Percentiles rank a stretch among this genome's conserved stretches.
Conservation (phyloP, 345 rosid species). For the Citrus medica region DNA sequence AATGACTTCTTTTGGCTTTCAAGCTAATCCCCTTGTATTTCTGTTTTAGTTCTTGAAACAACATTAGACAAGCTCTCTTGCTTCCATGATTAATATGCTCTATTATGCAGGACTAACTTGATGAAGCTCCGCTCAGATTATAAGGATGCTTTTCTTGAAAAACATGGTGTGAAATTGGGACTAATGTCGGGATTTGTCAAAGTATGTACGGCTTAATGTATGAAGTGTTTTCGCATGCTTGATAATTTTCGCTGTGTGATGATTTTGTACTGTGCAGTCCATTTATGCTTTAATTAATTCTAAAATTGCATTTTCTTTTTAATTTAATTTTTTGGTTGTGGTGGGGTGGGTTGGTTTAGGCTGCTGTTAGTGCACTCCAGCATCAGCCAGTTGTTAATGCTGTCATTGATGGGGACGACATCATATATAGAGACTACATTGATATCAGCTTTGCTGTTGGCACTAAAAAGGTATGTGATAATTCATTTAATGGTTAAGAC, state of each 20-base stretch:
- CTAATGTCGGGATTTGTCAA: conserved; percentile 97
- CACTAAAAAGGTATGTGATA: conserved; percentile 67
- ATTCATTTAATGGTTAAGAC: neutral
- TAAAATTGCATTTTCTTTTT: neutral
- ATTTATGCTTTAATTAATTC: neutral
- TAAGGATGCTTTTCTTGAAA: conserved; percentile 92
- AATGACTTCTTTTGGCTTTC: neutral
- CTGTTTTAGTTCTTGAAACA: neutral
- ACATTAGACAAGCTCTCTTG: neutral
- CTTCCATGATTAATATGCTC: conserved; percentile 7
- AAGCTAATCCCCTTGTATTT: neutral
- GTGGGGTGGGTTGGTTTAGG: conserved; percentile 42
- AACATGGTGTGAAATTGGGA: conserved; percentile 97
- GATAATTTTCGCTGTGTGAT: neutral
- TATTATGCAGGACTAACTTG: conserved; percentile 76
- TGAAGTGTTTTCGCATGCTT: neutral
- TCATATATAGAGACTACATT: conserved; percentile 88
- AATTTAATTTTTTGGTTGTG: neutral
- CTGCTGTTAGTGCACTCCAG: conserved; percentile 95
- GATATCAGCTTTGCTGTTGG: conserved; percentile 96
- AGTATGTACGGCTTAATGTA: conserved; percentile 29
- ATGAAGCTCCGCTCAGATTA: conserved; percentile 96
- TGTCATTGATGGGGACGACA: conserved; percentile 97
- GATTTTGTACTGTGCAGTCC: neutral
- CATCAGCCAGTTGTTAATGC: conserved; percentile 96